Evolutionary conservation across 129 eudicot genomes (phyloP), one percentile per base, ranked within the genome.

Genomic region (Mikania micrantha): DNA sequence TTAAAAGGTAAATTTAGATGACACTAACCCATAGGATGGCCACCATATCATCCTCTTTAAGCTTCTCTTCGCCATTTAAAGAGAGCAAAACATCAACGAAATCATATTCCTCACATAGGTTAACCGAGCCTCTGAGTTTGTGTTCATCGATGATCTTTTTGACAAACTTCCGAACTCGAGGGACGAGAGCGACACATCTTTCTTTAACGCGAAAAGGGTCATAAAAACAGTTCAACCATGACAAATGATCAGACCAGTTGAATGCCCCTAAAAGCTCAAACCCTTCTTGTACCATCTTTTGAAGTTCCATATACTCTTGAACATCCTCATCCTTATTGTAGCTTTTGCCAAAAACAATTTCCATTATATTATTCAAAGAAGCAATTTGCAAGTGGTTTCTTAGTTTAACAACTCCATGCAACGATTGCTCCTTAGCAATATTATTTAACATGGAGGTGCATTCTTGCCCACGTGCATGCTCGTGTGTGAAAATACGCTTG

Each of bases 1-100:
- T 1, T 16, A 19, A 42, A 28, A 45, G 28, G 25, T 5, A 60
- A 19, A n/a, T n/a, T n/a, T n/a, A 48, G 56, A 39, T 27, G 36
- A 44, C 25, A 80, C 93, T 57, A 63, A 87, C 95, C 95, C 95
- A 88, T 57, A 88, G 61, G 9, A 88, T 71, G 61, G 90, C 90
- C 34, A 88, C 83, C 95, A 88, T 88, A 40, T 87, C 90, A 74
- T 84, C 88, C 45, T 87, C 82, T 13, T 62, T 35, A 11, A 82
- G 90, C 90, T 84, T 87, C 75, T 84, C 90, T 28, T 79, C 80
- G 3, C 88, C 87, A 12, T 78, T 73, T 54, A 87, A 63, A 32
- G 85, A 81, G 53, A 87, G 78, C 75, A 87, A 79, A 64, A 87
- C 88, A 70, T 88, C 86, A 17, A 84, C 86, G 11, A 88, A 88